Evolutionary conservation across 1,139 yeast species (phyloP).

Genomic region (Williopsis jadinii): DNA sequence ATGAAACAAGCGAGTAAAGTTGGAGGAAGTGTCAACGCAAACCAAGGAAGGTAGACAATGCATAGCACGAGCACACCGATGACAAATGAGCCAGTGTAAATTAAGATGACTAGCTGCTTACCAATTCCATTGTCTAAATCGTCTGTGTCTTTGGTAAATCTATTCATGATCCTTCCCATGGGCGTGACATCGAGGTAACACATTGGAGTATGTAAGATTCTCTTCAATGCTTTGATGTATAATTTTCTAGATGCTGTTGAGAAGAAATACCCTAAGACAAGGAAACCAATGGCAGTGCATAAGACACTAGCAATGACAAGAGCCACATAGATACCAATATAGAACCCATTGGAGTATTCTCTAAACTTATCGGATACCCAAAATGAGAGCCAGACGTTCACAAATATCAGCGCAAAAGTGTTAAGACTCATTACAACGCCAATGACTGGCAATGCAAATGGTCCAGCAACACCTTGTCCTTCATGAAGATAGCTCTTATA

Average conservation of each 20-base stretch:
- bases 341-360: constrained; percentile 42
- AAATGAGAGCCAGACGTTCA: constrained; percentile 79
- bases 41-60: constrained; percentile 61
- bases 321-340: constrained; percentile 64
- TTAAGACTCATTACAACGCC: constrained; percentile 6
- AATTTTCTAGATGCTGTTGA: constrained; percentile 36
- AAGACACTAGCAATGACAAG: constrained; percentile 42
- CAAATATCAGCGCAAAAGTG: constrained; percentile 49
- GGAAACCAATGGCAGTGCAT: constrained; percentile 44
- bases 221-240: constrained; percentile 47
- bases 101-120: constrained; percentile 47
- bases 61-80: constrained; percentile 56
- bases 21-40: constrained; percentile 55
- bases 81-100: constrained; percentile 46
- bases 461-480: constrained; percentile 39
- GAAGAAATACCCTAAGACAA: constrained; percentile 47
- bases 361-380: constrained; percentile 63
- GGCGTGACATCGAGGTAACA: constrained; percentile 63
- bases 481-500: constrained; percentile 44
- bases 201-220: constrained; percentile 73
- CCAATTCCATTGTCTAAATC: constrained; percentile 70
- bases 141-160: constrained; percentile 81
- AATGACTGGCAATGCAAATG: constrained; percentile 32
- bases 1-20: constrained; percentile 34
- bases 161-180: constrained; percentile 59